phyloP scores from a whole-genome alignment of 805 yeast genomes.

The Yarrowia keelungensis region DNA sequence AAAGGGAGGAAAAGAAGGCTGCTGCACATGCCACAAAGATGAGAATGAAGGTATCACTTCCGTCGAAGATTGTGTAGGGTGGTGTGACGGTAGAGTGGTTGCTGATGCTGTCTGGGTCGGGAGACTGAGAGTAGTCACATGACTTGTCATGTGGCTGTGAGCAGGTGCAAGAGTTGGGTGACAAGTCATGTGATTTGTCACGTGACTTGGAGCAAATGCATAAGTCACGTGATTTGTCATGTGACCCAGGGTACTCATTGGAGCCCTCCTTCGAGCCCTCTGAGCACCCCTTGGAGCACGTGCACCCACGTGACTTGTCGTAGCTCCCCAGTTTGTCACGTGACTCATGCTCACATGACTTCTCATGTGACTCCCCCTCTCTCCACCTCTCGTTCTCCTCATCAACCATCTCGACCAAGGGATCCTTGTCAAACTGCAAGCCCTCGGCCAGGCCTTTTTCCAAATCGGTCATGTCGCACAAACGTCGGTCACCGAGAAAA shows the following conservation, averaged over 20 bases:
- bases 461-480: neutral
- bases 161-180: no score
- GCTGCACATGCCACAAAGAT: slow-evolving; percentile 21
- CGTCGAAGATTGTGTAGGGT: slow-evolving; percentile 51
- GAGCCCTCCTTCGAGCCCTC: no score
- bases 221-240: no score
- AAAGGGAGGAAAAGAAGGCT: slow-evolving; percentile 59
- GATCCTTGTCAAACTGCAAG: slow-evolving; percentile 7
- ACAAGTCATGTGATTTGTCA: no score
- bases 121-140: neutral
- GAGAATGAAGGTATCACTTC: slow-evolving; percentile 52
- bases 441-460: neutral
- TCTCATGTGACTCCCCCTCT: neutral
- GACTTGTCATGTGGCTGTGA: no score
- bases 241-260: no score
- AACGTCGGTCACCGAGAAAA: neutral
- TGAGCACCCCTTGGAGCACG: no score
- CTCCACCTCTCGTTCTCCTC: neutral
- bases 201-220: no score
- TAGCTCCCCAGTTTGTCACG: neutral
- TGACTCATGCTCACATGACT: neutral
- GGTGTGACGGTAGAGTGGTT: slow-evolving; percentile 3
- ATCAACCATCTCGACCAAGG: slow-evolving; percentile 14
- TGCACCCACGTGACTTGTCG: neutral
- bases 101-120: neutral